phyloP scores from a whole-genome alignment of 2,329 filamentous ascomycete species.

The Diaporthe velutina region DNA sequence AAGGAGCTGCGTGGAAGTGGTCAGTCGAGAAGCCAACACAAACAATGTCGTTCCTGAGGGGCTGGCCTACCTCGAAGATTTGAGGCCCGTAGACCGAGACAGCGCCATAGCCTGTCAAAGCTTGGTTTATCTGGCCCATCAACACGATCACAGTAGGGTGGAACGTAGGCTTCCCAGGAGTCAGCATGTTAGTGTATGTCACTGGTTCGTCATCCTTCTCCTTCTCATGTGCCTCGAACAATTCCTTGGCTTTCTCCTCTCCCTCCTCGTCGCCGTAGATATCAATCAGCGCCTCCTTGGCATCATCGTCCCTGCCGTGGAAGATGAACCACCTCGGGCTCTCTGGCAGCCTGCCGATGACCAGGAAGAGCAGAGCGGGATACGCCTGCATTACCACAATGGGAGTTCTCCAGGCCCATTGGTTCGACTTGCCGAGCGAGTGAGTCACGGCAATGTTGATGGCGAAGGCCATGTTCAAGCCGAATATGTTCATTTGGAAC shows the following conservation, averaged over 20 bases:
- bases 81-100: slow-evolving; percentile 74
- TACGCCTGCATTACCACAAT: slow-evolving; percentile 73
- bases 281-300: slow-evolving; percentile 58
- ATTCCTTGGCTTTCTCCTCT: slow-evolving; percentile 52
- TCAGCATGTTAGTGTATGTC: slow-evolving; percentile 70
- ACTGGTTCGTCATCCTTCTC: slow-evolving; percentile 59
- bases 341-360: slow-evolving; percentile 67
- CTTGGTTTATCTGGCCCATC: slow-evolving; percentile 74
- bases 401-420: slow-evolving; percentile 74
- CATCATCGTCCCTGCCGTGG: slow-evolving; percentile 62
- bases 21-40: neutral
- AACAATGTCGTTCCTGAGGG: neutral
- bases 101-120: slow-evolving; percentile 69
- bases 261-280: slow-evolving; percentile 62
- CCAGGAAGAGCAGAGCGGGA: slow-evolving; percentile 64
- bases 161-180: slow-evolving; percentile 66
- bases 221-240: slow-evolving; percentile 62
- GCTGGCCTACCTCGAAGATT: slow-evolving; percentile 60
- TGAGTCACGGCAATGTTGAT: slow-evolving; percentile 69
- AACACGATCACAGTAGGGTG: slow-evolving; percentile 72
- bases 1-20: slow-evolving; percentile 56
- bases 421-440: slow-evolving; percentile 64
- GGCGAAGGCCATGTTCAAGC: slow-evolving; percentile 70
- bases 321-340: slow-evolving; percentile 70
- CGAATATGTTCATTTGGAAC: slow-evolving; percentile 75